Evolutionary conservation across 495 filamentous ascomycete species (phyloP).

Genomic region (Pseudomonodictys pantanalensis): DNA sequence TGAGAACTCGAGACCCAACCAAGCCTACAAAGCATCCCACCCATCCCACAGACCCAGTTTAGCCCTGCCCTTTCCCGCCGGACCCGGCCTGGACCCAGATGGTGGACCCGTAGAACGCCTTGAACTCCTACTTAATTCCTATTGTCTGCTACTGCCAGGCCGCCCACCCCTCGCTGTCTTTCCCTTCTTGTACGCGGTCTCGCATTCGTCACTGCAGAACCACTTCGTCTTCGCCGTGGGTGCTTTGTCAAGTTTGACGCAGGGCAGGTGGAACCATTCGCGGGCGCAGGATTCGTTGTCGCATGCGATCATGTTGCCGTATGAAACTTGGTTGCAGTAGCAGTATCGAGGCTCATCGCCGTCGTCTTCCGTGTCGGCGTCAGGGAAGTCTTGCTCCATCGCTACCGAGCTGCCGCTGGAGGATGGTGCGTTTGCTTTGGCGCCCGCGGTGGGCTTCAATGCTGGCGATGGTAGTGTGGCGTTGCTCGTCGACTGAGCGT

Average conservation of each 20-base stretch:
- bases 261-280: slow-evolving; percentile 97
- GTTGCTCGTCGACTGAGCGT: slow-evolving; percentile 3
- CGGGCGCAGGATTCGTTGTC: slow-evolving; percentile 80
- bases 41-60: slow-evolving; percentile 28
- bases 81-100: slow-evolving; percentile 3
- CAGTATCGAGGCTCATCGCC: slow-evolving; percentile 86
- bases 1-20: slow-evolving; percentile 6
- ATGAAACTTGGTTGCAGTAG: slow-evolving; percentile 88
- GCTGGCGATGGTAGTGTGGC: slow-evolving; percentile 16
- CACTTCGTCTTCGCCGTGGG: slow-evolving; percentile 55
- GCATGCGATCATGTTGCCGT: slow-evolving; percentile 98
- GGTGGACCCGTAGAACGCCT: slow-evolving; percentile 8
- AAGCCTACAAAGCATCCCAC: slow-evolving; percentile 25
- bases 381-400: slow-evolving; percentile 22
- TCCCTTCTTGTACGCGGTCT: slow-evolving; percentile 1
- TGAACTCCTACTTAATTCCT: slow-evolving; percentile 27
- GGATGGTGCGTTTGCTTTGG: slow-evolving; percentile 18
- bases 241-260: slow-evolving; percentile 82
- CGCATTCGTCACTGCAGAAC: slow-evolving; percentile 34
- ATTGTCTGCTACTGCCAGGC: slow-evolving; percentile 32
- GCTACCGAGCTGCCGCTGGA: slow-evolving; percentile 10
- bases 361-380: slow-evolving; percentile 57
- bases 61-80: slow-evolving; percentile 1
- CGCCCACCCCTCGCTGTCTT: slow-evolving; percentile 22
- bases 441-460: slow-evolving; percentile 2